phyloP scores from a whole-genome alignment of 2,329 filamentous ascomycete genomes.

The Neonectria faginata region DNA sequence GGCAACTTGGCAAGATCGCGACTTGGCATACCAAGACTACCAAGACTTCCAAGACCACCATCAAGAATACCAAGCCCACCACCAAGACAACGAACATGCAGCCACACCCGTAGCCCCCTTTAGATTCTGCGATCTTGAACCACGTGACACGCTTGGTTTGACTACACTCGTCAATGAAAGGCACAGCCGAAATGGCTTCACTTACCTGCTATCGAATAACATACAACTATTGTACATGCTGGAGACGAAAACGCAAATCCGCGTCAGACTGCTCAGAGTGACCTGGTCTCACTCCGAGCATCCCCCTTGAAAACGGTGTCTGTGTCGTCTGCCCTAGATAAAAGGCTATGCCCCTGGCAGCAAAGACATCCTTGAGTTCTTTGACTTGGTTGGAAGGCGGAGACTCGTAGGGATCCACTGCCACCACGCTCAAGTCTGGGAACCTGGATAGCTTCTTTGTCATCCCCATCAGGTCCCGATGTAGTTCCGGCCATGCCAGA shows the following conservation, averaged over 20 bases:
- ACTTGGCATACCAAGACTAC: background rate
- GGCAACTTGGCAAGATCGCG: background rate
- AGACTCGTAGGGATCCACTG: constrained; percentile 42
- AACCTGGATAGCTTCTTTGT: constrained; percentile 39
- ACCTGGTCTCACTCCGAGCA: constrained; percentile 44
- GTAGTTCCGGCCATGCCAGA: constrained; percentile 43
- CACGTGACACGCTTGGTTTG: background rate
- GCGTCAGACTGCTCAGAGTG: constrained; percentile 32
- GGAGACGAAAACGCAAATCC: constrained; percentile 39
- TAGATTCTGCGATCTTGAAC: background rate
- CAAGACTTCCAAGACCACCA: background rate
- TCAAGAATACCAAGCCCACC: too few relatives aligned
- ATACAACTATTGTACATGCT: constrained; percentile 27
- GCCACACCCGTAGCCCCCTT: background rate
- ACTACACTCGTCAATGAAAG: background rate
- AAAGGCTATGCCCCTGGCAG: constrained; percentile 35
- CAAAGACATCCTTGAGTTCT: constrained; percentile 37
- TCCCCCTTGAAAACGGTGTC: constrained; percentile 42
- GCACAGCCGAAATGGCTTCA: background rate
- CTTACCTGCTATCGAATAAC: background rate
- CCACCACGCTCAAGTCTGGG: constrained; percentile 39
- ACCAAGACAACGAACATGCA: background rate
- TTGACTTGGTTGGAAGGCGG: constrained; percentile 35
- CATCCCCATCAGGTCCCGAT: constrained; percentile 42
- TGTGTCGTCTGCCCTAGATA: constrained; percentile 42